These are phyloP conservation scores for Macrolepiota fuliginosa DNA, from an alignment of 768 basidiomycete species.

Conservation along the genomic window DNA sequence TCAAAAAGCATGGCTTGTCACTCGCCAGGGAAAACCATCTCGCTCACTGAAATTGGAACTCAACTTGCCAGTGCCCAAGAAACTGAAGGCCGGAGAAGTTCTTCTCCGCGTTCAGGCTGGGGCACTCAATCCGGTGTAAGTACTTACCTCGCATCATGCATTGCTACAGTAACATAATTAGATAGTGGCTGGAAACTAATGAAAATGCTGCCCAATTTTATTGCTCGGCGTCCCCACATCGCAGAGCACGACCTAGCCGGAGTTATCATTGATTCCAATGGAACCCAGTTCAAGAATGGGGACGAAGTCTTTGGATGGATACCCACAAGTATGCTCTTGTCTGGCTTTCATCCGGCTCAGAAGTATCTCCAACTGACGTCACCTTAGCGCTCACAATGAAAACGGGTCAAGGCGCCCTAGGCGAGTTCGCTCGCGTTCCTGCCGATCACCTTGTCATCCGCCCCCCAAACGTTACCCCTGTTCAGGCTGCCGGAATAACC, in stretches of 20 bases:
- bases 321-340: constrained; percentile 22
- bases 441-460: constrained; percentile 36
- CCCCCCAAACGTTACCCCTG: constrained; percentile 48
- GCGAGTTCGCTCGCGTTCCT: constrained; percentile 53
- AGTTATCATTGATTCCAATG: constrained; percentile 53
- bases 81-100: constrained; percentile 30
- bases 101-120: constrained; percentile 37
- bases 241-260: constrained; percentile 68
- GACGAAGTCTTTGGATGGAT: constrained; percentile 65
- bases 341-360: not conserved
- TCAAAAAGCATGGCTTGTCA: constrained; percentile 39
- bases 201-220: constrained; percentile 41
- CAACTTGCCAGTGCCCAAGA: constrained; percentile 37
- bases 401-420: constrained; percentile 52
- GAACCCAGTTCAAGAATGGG: constrained; percentile 49
- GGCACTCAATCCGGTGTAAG: constrained; percentile 70
- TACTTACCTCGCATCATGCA: not conserved
- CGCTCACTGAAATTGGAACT: constrained; percentile 29
- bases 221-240: constrained; percentile 46
- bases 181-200: constrained; percentile 61
- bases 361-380: not conserved
- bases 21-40: constrained; percentile 29
- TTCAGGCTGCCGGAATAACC: constrained; percentile 59
- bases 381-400: constrained; percentile 25
- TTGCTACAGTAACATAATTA: not conserved